Evolutionary conservation across 768 basidiomycete genomes (phyloP).

Genomic region (Astraeus odoratus): DNA sequence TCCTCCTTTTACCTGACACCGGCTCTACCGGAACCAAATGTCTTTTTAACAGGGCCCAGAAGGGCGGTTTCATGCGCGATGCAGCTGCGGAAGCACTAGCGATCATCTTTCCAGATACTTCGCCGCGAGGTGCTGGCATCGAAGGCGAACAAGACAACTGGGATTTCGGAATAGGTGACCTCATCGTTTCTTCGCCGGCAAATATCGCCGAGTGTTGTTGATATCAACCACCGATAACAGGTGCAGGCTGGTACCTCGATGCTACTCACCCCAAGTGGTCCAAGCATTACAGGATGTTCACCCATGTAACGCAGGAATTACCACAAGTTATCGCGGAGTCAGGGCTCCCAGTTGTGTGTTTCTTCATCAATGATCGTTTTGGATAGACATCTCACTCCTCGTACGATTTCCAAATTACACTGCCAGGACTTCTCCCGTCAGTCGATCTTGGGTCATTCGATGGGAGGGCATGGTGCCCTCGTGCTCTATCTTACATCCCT

Average conservation of each 20-base stretch:
- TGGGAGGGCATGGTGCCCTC: slow-evolving; percentile 96
- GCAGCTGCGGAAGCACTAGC: slow-evolving; percentile 85
- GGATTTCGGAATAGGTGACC: slow-evolving; percentile 82
- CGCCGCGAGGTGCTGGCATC: slow-evolving; percentile 85
- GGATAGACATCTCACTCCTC: too few relatives aligned
- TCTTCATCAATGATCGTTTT: slow-evolving; percentile 1
- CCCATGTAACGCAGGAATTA: slow-evolving; percentile 77
- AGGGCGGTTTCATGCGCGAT: slow-evolving; percentile 85
- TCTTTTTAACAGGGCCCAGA: slow-evolving; percentile 59
- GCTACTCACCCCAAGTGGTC: slow-evolving; percentile 73
- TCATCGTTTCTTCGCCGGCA: not conserved
- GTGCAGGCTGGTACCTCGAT: slow-evolving; percentile 93
- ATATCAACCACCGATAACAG: slow-evolving; percentile 18
- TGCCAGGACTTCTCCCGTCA: slow-evolving; percentile 80
- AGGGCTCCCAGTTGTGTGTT: slow-evolving; percentile 69
- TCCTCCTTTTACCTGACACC: not conserved
- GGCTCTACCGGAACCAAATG: not conserved
- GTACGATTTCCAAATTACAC: not conserved
- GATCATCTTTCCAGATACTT: slow-evolving; percentile 88
- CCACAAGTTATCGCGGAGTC: slow-evolving; percentile 70
- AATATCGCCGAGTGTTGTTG: not conserved
- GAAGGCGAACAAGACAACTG: slow-evolving; percentile 75
- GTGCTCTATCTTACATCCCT: slow-evolving; percentile 77
- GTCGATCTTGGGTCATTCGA: slow-evolving; percentile 93
- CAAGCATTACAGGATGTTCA: slow-evolving; percentile 84